Evolutionary conservation across 2,329 filamentous ascomycete genomes (phyloP).

Genomic region (Coniella vitis): DNA sequence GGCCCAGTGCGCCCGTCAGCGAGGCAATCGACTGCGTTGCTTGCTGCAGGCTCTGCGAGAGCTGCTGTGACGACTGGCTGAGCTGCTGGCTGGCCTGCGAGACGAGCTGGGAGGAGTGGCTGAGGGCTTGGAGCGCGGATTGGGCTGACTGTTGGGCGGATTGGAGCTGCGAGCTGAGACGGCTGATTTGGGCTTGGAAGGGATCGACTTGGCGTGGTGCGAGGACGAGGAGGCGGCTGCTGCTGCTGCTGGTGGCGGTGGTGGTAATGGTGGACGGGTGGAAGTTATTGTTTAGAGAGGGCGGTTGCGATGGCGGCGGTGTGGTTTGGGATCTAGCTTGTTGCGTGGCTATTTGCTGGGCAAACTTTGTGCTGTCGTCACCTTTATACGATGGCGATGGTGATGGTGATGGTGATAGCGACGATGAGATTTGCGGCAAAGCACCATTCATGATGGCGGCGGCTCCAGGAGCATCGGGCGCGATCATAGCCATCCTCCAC

Average conservation of each 20-base stretch:
- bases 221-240: neutral
- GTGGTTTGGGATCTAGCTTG: too few species aligned
- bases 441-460: too few species aligned
- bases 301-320: too few species aligned
- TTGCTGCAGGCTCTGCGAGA: slow-evolving; percentile 21
- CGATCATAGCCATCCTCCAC: too few species aligned
- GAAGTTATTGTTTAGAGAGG: too few species aligned
- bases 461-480: too few species aligned
- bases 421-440: too few species aligned
- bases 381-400: too few species aligned
- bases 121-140: slow-evolving; percentile 22
- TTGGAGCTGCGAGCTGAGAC: slow-evolving; percentile 16
- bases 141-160: slow-evolving; percentile 25
- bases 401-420: too few species aligned
- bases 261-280: slow-evolving; percentile 21
- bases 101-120: slow-evolving; percentile 23
- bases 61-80: slow-evolving; percentile 23
- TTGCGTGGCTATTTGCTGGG: too few species aligned
- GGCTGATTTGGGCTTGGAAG: slow-evolving; percentile 21
- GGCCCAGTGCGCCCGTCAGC: slow-evolving; percentile 20
- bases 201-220: slow-evolving; percentile 20
- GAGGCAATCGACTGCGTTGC: slow-evolving; percentile 21
- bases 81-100: slow-evolving; percentile 28
- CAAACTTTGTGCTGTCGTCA: too few species aligned
- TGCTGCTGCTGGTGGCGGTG: slow-evolving; percentile 18